phyloP scores from a whole-genome alignment of 208 protist genomes.

The Angomonas deanei region DNA sequence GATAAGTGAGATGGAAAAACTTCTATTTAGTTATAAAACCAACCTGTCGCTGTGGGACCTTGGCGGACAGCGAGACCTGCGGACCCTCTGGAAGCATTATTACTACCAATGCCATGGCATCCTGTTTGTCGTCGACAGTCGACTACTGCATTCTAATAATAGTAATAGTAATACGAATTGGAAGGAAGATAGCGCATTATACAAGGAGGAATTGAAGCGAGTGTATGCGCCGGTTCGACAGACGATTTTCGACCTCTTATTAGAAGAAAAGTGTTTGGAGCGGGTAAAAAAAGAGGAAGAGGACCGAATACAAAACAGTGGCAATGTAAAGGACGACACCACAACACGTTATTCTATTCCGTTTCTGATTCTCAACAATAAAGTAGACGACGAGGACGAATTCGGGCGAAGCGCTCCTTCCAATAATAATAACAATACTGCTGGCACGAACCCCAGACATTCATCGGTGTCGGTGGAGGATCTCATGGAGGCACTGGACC shows the following conservation, averaged over 20 bases:
- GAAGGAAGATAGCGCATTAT: neutral
- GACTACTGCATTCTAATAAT: slow-evolving; percentile 68
- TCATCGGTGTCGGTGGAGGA: neutral
- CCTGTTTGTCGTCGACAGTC: slow-evolving; percentile 92
- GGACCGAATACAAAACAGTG: no score
- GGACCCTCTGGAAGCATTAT: slow-evolving; percentile 95
- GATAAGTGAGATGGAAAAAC: no score
- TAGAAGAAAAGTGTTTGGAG: neutral
- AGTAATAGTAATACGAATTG: slow-evolving; percentile 42
- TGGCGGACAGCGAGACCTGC: slow-evolving; percentile 92
- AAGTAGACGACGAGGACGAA: neutral
- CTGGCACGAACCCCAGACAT: neutral
- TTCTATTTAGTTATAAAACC: no score
- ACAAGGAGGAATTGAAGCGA: neutral
- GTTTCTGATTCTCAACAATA: neutral
- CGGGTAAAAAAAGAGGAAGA: neutral
- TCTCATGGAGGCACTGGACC: neutral
- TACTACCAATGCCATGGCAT: slow-evolving; percentile 90
- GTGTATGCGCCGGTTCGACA: neutral
- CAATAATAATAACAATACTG: neutral
- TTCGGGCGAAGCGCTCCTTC: no score
- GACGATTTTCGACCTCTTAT: neutral
- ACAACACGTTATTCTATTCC: no score
- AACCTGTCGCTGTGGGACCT: slow-evolving; percentile 94
- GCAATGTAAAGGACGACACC: no score